Evolutionary conservation across 2,329 filamentous ascomycete species (phyloP).

Genomic region (Fusarium sp.): DNA sequence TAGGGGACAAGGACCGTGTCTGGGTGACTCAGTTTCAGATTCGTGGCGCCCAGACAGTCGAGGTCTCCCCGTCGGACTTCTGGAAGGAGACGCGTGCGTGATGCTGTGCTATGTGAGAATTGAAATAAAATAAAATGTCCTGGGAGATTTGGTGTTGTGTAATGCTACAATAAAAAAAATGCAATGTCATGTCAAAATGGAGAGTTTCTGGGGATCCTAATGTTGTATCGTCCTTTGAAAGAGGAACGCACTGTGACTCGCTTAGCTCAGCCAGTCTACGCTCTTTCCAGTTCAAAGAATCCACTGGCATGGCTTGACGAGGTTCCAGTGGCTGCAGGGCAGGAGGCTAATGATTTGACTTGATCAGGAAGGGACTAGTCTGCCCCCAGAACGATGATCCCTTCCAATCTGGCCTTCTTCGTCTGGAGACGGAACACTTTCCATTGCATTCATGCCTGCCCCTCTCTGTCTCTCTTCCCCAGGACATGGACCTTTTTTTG

Average conservation of each 20-base stretch:
- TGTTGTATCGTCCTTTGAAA: background rate
- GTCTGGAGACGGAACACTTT: slow-evolving; percentile 26
- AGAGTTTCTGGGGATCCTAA: background rate
- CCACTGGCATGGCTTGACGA: slow-evolving; percentile 33
- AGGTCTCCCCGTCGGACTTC: slow-evolving; percentile 14
- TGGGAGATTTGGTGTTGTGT: slow-evolving; percentile 23
- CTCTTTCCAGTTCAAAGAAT: slow-evolving; percentile 12
- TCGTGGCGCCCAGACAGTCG: slow-evolving; percentile 27
- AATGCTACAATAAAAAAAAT: slow-evolving; percentile 20
- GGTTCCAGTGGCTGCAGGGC: slow-evolving; percentile 37
- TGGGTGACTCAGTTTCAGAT: slow-evolving; percentile 42
- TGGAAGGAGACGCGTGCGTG: slow-evolving; percentile 18
- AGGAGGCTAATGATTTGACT: slow-evolving; percentile 14
- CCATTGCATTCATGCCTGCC: slow-evolving; percentile 28
- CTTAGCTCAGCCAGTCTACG: slow-evolving; percentile 39
- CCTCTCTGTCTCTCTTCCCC: slow-evolving; percentile 24
- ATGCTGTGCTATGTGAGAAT: slow-evolving; percentile 26
- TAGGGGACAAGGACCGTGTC: slow-evolving; percentile 23
- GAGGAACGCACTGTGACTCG: slow-evolving; percentile 32
- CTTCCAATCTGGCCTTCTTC: slow-evolving; percentile 24
- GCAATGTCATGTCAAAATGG: background rate
- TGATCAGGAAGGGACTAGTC: slow-evolving; percentile 8
- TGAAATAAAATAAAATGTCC: slow-evolving; percentile 10
- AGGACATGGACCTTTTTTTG: background rate
- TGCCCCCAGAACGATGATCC: slow-evolving; percentile 17